A percentile compares a stretch with the other conserved stretches of the same genome.
phyloP scores from a whole-genome alignment of 345 rosid genomes.

The Gossypium ekmanianum region DNA sequence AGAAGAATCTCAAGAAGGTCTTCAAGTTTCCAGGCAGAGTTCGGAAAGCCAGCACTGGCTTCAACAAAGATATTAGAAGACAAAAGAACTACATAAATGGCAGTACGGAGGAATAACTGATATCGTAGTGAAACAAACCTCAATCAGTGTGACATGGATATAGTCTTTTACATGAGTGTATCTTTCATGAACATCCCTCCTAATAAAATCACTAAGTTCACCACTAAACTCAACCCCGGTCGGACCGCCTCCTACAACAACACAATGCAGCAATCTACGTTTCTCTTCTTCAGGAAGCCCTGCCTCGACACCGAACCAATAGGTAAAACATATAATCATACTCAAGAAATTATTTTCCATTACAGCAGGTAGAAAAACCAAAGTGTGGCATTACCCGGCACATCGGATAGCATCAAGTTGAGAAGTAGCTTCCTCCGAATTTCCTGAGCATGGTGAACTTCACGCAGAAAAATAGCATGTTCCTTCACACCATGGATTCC shows the following conservation, averaged over 20 bases:
- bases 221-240: conserved; percentile 99
- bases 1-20: conserved; percentile 2
- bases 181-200: conserved; percentile 78
- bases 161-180: conserved; percentile 81
- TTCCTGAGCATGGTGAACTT: conserved; percentile 93
- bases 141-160: conserved; percentile 86
- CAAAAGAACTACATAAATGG: background rate
- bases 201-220: conserved; percentile 89
- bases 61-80: background rate
- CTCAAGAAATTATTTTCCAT: background rate
- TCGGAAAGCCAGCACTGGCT: background rate
- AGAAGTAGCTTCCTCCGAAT: conserved; percentile 83
- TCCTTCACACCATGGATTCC: conserved; percentile 77
- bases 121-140: conserved; percentile 47
- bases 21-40: conserved; percentile 4
- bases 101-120: background rate
- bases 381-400: conserved; percentile 49
- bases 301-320: conserved; percentile 26
- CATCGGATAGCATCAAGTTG: conserved; percentile 92
- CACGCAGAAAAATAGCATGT: conserved; percentile 77
- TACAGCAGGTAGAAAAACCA: background rate
- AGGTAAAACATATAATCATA: background rate
- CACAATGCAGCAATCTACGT: conserved; percentile 75
- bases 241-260: conserved; percentile 98
- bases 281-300: conserved; percentile 79